Evolutionary conservation across 2,329 filamentous ascomycete species (phyloP), one percentile per base, ranked within the genome.

Genomic region (Geoglossum cookeanum): DNA sequence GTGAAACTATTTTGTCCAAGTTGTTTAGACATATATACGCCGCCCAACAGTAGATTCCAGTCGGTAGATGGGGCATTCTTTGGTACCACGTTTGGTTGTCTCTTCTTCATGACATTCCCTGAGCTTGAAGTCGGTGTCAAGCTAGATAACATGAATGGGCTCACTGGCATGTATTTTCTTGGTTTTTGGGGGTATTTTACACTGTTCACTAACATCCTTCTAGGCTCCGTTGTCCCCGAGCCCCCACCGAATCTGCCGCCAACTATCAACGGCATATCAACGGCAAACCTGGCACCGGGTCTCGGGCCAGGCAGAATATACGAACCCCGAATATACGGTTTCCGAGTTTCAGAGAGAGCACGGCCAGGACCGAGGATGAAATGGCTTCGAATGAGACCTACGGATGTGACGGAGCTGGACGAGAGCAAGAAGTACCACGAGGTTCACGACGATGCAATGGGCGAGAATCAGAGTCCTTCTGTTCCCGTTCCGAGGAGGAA

Each of bases 101-200:
- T 98, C 59, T 98, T 98, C 74, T 88, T 98, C 68, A 91, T 98
- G 75, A 98, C 91, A 44, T 98, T 97, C 70, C 91, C 92, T 39
- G 92, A 98, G 67, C 85, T 96, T 66, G 89, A 96, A 64, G 81
- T 97, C 59, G 75, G 75, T 53, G 83, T 83, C 35, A 83, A 85
- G 65, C 81, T 81, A 63, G 83, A 83, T 58, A 78, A 84, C n/a
- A 71, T 84, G 15, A 66, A 70, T 5, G 67, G 65, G 69, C 69
- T 59, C 62, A 58, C 62, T 57, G 59, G 49, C 61, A 42, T 44
- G 64, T 59, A 62, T 62, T 54, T 60, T 62, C n/a, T 55, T 60
- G 39, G 13, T 57, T 57, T 63, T 22, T 22, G 22, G 22, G 9
- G 2, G 3, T 22, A 22, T 7, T 17, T 13, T 22, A 22, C 17